These are phyloP conservation scores for Bipolaris victoriae DNA, from an alignment of 2,329 filamentous ascomycete species.

Conservation along the genomic window DNA sequence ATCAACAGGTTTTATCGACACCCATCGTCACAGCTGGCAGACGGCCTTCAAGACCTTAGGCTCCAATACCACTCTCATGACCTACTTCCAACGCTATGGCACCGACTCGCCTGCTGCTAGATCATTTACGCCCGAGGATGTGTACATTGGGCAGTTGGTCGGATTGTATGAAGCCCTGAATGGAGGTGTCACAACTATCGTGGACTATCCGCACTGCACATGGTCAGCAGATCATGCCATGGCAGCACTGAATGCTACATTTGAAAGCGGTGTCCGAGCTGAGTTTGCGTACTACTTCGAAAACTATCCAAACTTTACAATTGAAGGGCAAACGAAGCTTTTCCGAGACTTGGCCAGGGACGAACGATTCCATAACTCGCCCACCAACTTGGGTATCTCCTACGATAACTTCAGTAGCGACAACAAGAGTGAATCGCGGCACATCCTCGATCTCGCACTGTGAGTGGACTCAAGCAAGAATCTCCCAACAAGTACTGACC, in stretches of 20 bases:
- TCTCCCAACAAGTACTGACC: background rate
- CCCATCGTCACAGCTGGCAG: constrained; percentile 59
- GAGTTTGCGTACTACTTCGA: constrained; percentile 9
- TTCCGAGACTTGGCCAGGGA: constrained; percentile 5
- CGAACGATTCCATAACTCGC: constrained; percentile 4
- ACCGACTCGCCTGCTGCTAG: constrained; percentile 6
- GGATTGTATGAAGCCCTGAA: constrained; percentile 59
- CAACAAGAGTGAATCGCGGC: constrained; percentile 7
- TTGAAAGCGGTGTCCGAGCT: constrained; percentile 51
- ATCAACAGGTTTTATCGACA: constrained; percentile 63
- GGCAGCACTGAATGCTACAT: constrained; percentile 55
- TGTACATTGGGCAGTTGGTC: constrained; percentile 30
- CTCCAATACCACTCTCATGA: constrained; percentile 54
- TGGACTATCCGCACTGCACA: constrained; percentile 43
- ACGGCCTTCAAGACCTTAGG: constrained; percentile 61
- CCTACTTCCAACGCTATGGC: constrained; percentile 25
- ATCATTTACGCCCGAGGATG: constrained; percentile 26
- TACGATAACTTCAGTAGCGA: constrained; percentile 12
- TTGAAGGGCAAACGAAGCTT: constrained; percentile 4
- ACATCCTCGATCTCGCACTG: constrained; percentile 11
- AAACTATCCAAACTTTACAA: constrained; percentile 12
- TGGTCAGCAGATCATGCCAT: constrained; percentile 53
- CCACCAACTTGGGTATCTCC: constrained; percentile 8
- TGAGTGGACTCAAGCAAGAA: background rate
- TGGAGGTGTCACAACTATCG: constrained; percentile 59